phyloP scores from a whole-genome alignment of 345 rosid genomes.

The Arabidopsis arenosa region DNA sequence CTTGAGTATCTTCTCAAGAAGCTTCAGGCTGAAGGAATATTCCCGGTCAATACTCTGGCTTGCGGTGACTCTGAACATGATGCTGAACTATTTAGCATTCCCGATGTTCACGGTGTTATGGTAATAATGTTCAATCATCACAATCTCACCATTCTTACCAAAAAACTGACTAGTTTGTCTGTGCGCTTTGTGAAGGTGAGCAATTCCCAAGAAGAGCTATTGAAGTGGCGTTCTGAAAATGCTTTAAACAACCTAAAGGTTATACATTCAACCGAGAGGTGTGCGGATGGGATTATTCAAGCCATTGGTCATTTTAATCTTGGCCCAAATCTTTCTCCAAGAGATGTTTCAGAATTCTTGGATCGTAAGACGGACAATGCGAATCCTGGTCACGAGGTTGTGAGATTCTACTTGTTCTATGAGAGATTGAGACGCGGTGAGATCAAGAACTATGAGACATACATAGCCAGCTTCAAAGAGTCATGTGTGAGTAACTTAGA shows the following conservation, averaged over 20 bases:
- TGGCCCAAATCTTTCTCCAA: slow-evolving; percentile 81
- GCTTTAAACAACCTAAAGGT: slow-evolving; percentile 76
- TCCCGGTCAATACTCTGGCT: slow-evolving; percentile 82
- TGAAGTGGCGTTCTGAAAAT: slow-evolving; percentile 90
- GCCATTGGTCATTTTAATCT: slow-evolving; percentile 90
- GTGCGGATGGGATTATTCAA: slow-evolving; percentile 93
- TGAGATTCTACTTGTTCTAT: slow-evolving; percentile 69
- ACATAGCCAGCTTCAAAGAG: slow-evolving; percentile 64
- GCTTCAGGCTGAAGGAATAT: slow-evolving; percentile 63
- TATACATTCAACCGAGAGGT: slow-evolving; percentile 82
- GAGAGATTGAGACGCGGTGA: slow-evolving; percentile 96
- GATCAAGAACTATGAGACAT: slow-evolving; percentile 66
- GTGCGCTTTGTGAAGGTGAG: slow-evolving; percentile 59
- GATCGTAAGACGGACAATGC: slow-evolving; percentile 35
- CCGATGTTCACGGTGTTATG: slow-evolving; percentile 91
- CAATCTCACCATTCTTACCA: slow-evolving; percentile 13
- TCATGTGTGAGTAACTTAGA: slow-evolving; percentile 60
- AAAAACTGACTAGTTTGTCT: neutral
- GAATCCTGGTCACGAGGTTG: slow-evolving; percentile 59
- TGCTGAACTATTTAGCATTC: slow-evolving; percentile 92
- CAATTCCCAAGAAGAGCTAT: slow-evolving; percentile 94
- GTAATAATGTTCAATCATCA: slow-evolving; percentile 48
- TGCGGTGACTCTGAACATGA: slow-evolving; percentile 99
- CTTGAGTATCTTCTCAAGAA: slow-evolving; percentile 86
- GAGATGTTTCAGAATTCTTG: slow-evolving; percentile 61